Percentiles rank a stretch among this genome's conserved stretches.
Evolutionary conservation across 1,284 basidiomycete species (phyloP).

Genomic region (Leccinum subspadiceum): DNA sequence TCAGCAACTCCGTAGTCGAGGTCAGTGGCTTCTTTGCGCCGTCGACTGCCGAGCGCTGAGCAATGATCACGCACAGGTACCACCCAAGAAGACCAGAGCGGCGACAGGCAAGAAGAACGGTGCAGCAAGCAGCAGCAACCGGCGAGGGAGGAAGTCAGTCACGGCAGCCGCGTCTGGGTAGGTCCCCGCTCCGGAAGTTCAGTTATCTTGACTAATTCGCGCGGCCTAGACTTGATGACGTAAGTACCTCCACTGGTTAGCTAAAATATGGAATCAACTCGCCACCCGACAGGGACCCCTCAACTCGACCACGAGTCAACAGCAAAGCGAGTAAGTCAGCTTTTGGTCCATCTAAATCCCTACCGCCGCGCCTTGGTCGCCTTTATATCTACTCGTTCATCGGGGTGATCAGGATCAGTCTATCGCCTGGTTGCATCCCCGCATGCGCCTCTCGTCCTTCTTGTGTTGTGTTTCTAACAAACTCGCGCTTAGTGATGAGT

Average conservation of each 20-base stretch:
- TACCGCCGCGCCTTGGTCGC: constrained; percentile 10
- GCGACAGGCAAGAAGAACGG: constrained; percentile 26
- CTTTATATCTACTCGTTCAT: constrained; percentile 12
- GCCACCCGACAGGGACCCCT: constrained; percentile 28
- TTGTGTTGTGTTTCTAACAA: constrained; percentile 54
- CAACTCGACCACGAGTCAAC: constrained; percentile 22
- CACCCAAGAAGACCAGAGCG: constrained; percentile 39
- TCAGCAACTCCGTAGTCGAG: constrained; percentile 18
- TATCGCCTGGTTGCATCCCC: constrained; percentile 18
- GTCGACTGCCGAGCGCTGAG: neutral
- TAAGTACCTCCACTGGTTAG: constrained; percentile 24
- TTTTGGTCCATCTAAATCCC: constrained; percentile 21
- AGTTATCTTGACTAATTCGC: constrained; percentile 1
- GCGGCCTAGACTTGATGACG: constrained; percentile 32
- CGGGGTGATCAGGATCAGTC: constrained; percentile 21
- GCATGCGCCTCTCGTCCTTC: constrained; percentile 52
- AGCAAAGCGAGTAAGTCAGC: constrained; percentile 32
- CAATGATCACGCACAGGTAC: constrained; percentile 11
- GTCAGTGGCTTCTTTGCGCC: constrained; percentile 17
- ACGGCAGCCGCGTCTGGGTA: constrained; percentile 15
- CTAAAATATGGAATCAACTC: constrained; percentile 15
- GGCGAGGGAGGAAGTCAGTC: constrained; percentile 6
- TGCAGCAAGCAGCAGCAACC: constrained; percentile 25
- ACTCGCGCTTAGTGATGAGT: constrained; percentile 46
- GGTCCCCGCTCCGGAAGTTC: constrained; percentile 1